Evolutionary conservation across 371 early-diverging fungal species (phyloP), one percentile per base, ranked within the genome.

Genomic region (Mucor irregularis): DNA sequence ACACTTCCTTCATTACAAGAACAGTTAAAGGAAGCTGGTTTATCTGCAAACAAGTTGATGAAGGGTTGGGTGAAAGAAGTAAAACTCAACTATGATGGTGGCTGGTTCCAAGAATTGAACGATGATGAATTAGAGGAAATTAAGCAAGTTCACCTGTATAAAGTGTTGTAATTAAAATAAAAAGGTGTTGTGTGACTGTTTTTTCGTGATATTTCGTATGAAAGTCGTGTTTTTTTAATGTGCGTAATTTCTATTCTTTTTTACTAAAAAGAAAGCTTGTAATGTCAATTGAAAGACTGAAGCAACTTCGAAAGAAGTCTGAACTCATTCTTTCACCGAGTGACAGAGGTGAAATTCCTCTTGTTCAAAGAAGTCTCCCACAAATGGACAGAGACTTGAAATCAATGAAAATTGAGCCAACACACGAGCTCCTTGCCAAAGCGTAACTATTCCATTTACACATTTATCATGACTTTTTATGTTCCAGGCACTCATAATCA

Each of bases 1-100:
- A 85, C 85, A 0, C 50, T 82, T 37, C 85, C 85, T 25, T 76
- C 82, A 10, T 65, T 85, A 21, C 78, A 85, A 53, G 85, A 82
- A 8, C 85, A 85, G 47, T 74, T 85, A 49, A 78, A 73, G 51
- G 82, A 82, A 56, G 80, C 80, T 9, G 73, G 72, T 10, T 43
- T 76, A 46, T 77, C 76, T 4, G 60, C 73, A 11, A 53, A 57
- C 2, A 77, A 74, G 22, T 46, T 72, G n/a, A 58, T 76, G 64
- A 53, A 61, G 17, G 76, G 76, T 8, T 78, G 78, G 78, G 76
- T 78, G 13, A 75, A 73, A 50, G 78, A 78, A 58, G 51, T 77
- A 44, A 76, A 72, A 34, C 33, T 80, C 16, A 57, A 71, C 25
- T 73, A 80, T 52, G 72, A 74, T 10, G 69, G 67, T 3, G 69